These are phyloP conservation scores for Eruca vesicaria DNA, from an alignment of 441 rosid genomes.

Conservation along the genomic window DNA sequence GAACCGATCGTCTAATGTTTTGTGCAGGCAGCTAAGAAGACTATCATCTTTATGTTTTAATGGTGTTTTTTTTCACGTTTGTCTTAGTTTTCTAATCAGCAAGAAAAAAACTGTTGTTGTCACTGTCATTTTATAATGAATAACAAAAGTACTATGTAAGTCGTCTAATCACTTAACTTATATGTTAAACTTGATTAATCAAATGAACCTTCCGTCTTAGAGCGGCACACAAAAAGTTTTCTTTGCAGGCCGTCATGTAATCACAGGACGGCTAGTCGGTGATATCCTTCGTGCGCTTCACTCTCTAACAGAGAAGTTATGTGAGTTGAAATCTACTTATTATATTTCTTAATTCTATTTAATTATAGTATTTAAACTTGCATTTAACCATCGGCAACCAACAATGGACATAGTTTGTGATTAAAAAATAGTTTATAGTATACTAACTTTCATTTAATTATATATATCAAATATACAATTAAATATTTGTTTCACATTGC, in stretches of 20 bases:
- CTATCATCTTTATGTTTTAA: neutral
- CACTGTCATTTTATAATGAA: neutral
- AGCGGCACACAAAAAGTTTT: conserved; percentile 5
- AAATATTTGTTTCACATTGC: conserved; percentile 13
- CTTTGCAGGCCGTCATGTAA: conserved; percentile 21
- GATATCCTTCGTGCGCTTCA: conserved; percentile 35
- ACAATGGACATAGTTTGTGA: conserved; percentile 5
- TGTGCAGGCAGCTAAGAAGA: neutral
- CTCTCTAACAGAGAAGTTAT: conserved; percentile 18
- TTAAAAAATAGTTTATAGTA: neutral
- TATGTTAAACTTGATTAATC: neutral
- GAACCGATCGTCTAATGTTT: neutral
- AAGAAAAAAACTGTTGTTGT: neutral
- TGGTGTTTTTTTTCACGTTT: neutral
- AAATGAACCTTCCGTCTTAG: neutral
- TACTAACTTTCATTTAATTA: neutral
- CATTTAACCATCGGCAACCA: conserved; percentile 6
- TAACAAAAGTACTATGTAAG: neutral
- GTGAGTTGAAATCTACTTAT: neutral
- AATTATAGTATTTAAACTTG: neutral
- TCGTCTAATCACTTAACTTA: neutral
- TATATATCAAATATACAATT: neutral
- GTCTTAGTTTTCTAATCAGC: neutral
- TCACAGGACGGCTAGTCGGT: conserved; percentile 37
- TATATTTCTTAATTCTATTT: neutral